Evolutionary conservation across 306 rosid species (phyloP).

Genomic region (Trichosanthes cucumerina): DNA sequence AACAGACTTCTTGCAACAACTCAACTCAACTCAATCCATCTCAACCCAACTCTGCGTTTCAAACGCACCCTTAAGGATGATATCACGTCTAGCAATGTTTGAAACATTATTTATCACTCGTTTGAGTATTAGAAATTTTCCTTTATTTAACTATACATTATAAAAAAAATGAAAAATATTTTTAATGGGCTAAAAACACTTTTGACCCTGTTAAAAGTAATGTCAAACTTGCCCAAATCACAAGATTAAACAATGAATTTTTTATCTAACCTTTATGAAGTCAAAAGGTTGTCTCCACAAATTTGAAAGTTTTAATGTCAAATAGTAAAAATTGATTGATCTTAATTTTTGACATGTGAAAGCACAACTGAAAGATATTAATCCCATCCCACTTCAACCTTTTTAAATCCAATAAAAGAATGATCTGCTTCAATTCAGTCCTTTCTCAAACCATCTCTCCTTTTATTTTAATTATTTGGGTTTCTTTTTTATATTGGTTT

Average conservation of each 20-base stretch:
- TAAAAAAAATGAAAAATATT: neutral
- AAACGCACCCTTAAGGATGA: no score
- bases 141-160: neutral
- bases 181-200: neutral
- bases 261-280: neutral
- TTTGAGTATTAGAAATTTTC: no score
- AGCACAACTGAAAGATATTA: neutral
- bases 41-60: no score
- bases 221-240: neutral
- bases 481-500: neutral
- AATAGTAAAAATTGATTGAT: neutral
- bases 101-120: no score
- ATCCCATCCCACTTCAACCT: neutral
- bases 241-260: neutral
- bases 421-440: neutral
- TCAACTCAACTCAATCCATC: no score
- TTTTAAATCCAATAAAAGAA: neutral
- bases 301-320: neutral
- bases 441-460: neutral
- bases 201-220: neutral
- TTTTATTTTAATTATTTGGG: neutral
- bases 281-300: neutral
- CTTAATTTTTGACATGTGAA: neutral
- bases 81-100: no score
- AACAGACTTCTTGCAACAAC: no score